These are phyloP conservation scores for Populus ilicifolia DNA, from an alignment of 345 rosid genomes.

Conservation along the genomic window DNA sequence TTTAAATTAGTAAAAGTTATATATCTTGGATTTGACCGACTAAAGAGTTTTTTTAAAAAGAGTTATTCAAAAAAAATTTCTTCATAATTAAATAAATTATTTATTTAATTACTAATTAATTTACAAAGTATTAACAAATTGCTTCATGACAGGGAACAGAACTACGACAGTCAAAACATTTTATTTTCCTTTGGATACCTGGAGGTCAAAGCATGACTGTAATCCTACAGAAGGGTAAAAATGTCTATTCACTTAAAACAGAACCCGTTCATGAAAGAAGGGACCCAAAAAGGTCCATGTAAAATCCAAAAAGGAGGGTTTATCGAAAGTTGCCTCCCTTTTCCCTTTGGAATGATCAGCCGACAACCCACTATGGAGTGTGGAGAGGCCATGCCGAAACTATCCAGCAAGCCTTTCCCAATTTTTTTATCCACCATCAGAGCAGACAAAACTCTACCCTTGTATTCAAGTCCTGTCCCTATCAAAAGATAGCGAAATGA, in stretches of 20 bases:
- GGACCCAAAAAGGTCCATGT: neutral
- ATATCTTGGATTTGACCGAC: no score
- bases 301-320: constrained; percentile 15
- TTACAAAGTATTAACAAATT: no score
- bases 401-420: neutral
- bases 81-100: no score
- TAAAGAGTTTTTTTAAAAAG: no score
- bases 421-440: neutral
- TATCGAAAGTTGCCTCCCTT: constrained; percentile 39
- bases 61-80: accelerated
- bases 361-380: neutral
- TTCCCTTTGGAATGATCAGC: constrained; percentile 34
- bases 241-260: neutral
- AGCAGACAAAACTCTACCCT: neutral
- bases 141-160: no score
- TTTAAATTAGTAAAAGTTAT: no score
- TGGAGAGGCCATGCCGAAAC: neutral
- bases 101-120: no score
- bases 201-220: neutral
- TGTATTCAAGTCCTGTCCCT: constrained; percentile 15
- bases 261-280: neutral
- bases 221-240: neutral
- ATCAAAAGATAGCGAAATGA: constrained; percentile 14
- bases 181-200: neutral
- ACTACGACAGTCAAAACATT: neutral